phyloP scores from a whole-genome alignment of 371 early-diverging fungal species.

The Syncephalastrum sp. region DNA sequence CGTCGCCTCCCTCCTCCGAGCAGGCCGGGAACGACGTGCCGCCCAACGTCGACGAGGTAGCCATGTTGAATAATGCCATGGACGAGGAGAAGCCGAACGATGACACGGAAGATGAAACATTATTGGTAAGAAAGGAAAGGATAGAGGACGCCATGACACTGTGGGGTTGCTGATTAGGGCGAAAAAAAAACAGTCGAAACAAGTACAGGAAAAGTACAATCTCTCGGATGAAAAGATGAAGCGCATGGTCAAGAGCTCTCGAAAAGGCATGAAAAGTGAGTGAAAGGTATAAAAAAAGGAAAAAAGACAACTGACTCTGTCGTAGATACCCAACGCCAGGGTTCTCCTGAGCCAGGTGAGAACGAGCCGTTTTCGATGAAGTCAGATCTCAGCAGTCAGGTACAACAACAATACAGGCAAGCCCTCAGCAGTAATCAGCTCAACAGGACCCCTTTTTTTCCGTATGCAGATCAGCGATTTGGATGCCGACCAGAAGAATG shows the following conservation, averaged over 20 bases:
- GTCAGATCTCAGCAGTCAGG: too few species aligned
- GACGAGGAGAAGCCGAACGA: constrained; percentile 6
- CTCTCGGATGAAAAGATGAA: constrained; percentile 58
- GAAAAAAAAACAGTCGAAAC: constrained; percentile 35
- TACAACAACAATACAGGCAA: too few species aligned
- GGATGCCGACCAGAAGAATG: constrained; percentile 14
- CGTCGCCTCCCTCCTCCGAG: constrained; percentile 16
- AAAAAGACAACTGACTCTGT: neutral
- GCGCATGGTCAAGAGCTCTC: constrained; percentile 54
- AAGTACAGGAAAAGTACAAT: constrained; percentile 63
- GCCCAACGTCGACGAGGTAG: constrained; percentile 51
- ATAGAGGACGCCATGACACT: neutral
- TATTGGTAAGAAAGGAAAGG: constrained; percentile 9
- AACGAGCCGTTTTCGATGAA: too few species aligned
- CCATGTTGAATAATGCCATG: constrained; percentile 35
- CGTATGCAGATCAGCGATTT: constrained; percentile 24
- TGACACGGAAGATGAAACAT: constrained; percentile 2
- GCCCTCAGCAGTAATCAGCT: too few species aligned
- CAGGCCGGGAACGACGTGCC: constrained; percentile 13
- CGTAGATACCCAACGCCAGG: too few species aligned
- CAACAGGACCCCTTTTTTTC: neutral
- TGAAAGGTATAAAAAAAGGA: neutral
- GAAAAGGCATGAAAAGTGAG: constrained; percentile 35
- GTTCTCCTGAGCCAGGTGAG: too few species aligned
- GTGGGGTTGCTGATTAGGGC: constrained; percentile 3